Base-by-base conservation (phyloP, 2,329 filamentous ascomycete genomes). In the Cercospora citrullina region DNA sequence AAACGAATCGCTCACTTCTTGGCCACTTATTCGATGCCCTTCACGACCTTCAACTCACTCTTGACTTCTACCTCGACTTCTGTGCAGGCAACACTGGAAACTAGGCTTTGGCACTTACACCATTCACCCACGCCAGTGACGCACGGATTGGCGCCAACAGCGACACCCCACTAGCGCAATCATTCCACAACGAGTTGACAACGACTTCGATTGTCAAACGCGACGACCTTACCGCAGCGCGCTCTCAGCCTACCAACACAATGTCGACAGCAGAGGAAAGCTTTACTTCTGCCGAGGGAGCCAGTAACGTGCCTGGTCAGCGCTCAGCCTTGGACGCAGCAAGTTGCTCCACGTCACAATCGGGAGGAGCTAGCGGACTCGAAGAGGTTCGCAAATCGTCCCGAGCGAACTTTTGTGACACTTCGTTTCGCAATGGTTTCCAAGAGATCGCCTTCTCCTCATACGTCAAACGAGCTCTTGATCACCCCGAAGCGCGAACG, bases 381-480 rank as follows among this genome's bases (percentile, higher is more conserved):
- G 62, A 64, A 10, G 48, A 10, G 18, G n/a, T 36, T 21, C 62
- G 62, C 21, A 33, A 42, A 33, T 6, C 16, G 18, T 58, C 62
- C 6, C 62, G 53, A 18, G 39, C 2, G 4, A 14, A 21, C 10
- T 58, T 64, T 14, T 31, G 12, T 14, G 8, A 5, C 23, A 14
- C 18, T 21, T 28, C 48, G n/a, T 36, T 55, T 23, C 48, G 14
- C 23, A 7, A 16, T 5, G 10, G 28, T 18, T 39, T 45, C 23
- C 23, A 55, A 28, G 23, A 55, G 5, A 55, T 55, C 21, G 28
- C 62, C 14, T 64, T 64, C 33, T 58, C 53, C 18, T 58, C 51
- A n/a, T 58, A 23, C 16, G 62, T 64, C 31, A 64, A 59, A 28
- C 30, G 33, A 18, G 62, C 53, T 42, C 26, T 64, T 21, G 23